Percentiles rank a stretch among this genome's conserved stretches.
Evolutionary conservation across 1,284 basidiomycete genomes (phyloP).

Genomic region (Trichosporon asahii): DNA sequence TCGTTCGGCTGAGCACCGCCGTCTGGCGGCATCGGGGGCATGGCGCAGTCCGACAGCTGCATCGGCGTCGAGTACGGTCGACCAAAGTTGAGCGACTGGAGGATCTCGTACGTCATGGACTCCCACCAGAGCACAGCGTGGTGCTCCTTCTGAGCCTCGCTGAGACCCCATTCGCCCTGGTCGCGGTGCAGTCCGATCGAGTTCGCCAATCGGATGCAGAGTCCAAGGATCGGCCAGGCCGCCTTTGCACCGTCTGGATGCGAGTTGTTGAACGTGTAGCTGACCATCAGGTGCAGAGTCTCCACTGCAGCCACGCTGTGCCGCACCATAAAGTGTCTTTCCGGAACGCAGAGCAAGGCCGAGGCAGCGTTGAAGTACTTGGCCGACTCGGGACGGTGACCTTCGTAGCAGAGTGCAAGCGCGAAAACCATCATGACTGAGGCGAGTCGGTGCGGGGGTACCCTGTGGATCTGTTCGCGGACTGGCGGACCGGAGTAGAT

Average conservation of each 20-base stretch:
- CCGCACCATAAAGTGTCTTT: conserved; percentile 26
- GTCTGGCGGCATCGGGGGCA: conserved; percentile 18
- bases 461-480: conserved; percentile 22
- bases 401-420: conserved; percentile 16
- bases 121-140: conserved; percentile 27
- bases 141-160: conserved; percentile 23
- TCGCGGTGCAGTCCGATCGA: conserved; percentile 28
- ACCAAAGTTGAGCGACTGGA: conserved; percentile 34
- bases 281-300: conserved; percentile 31
- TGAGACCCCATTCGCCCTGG: conserved; percentile 27
- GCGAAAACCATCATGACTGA: conserved; percentile 25
- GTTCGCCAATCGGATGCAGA: conserved; percentile 22
- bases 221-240: conserved; percentile 28
- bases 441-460: conserved; percentile 24
- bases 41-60: conserved; percentile 25
- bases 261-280: conserved; percentile 24
- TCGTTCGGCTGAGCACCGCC: conserved; percentile 17
- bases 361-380: conserved; percentile 24
- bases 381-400: conserved; percentile 13
- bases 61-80: conserved; percentile 29
- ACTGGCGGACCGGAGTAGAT: conserved; percentile 22
- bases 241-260: conserved; percentile 23
- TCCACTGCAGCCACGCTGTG: conserved; percentile 27
- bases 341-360: conserved; percentile 21
- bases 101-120: conserved; percentile 26